phyloP scores from a whole-genome alignment of 345 rosid species.

The Rhodomyrtus tomentosa region DNA sequence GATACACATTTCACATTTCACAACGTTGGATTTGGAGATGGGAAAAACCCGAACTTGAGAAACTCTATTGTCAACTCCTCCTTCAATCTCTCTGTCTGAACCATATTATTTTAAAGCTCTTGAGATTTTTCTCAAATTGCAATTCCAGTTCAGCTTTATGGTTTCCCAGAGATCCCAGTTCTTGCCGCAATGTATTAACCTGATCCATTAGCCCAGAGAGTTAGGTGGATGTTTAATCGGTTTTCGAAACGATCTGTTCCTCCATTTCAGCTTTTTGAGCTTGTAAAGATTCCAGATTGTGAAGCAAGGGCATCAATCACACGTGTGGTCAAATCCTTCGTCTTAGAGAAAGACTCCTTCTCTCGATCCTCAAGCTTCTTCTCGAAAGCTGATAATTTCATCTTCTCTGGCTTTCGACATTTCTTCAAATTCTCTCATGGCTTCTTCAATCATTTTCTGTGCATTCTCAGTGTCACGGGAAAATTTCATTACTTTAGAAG shows the following conservation, averaged over 20 bases:
- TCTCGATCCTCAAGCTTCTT: conserved; percentile 48
- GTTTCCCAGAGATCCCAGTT: conserved; percentile 35
- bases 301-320: conserved; percentile 24
- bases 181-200: conserved; percentile 30
- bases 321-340: conserved; percentile 43
- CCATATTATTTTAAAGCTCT: conserved; percentile 37
- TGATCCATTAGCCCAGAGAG: conserved; percentile 39
- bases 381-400: conserved; percentile 29
- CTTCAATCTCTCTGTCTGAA: conserved; percentile 15
- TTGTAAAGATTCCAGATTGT: conserved; percentile 24
- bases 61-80: conserved; percentile 7
- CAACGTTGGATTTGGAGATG: no score
- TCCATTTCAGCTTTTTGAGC: conserved; percentile 54
- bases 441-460: conserved; percentile 23
- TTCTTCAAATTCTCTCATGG: conserved; percentile 34
- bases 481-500: conserved; percentile 30
- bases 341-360: conserved; percentile 35
- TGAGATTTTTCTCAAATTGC: conserved; percentile 39
- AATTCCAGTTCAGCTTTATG: conserved; percentile 43
- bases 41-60: no score
- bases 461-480: conserved; percentile 46
- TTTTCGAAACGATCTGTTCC: conserved; percentile 31
- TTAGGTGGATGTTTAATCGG: conserved; percentile 40
- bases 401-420: conserved; percentile 29
- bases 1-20: no score